These are phyloP conservation scores for Hymenoscyphus occultus DNA, from an alignment of 2,329 filamentous ascomycete species.

Conservation along the genomic window DNA sequence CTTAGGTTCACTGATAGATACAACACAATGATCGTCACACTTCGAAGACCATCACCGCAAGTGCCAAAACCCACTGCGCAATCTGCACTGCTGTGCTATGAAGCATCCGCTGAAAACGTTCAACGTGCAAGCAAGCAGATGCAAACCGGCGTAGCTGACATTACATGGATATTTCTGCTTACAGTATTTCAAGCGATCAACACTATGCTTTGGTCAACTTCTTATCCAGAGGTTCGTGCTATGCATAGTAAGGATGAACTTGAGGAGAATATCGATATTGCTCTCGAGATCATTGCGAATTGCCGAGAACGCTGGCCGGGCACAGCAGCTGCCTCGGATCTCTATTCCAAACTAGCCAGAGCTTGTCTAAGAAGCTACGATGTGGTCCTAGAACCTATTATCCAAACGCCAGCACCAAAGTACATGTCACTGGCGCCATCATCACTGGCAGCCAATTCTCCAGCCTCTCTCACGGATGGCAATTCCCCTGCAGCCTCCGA, in stretches of 20 bases:
- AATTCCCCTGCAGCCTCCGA: conserved; percentile 47
- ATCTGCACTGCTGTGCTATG: conserved; percentile 80
- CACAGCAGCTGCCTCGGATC: conserved; percentile 75
- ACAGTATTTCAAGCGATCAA: conserved; percentile 90
- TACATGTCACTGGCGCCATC: conserved; percentile 36
- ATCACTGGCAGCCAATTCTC: conserved; percentile 44
- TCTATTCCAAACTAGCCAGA: conserved; percentile 81
- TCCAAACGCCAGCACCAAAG: conserved; percentile 32
- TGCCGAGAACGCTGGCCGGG: conserved; percentile 91
- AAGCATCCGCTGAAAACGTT: conserved; percentile 79
- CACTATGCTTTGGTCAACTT: conserved; percentile 86
- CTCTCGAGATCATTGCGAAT: conserved; percentile 73
- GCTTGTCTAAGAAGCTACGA: conserved; percentile 90
- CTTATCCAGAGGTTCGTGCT: conserved; percentile 77
- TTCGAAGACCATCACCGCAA: conserved; percentile 89
- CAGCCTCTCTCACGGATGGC: conserved; percentile 41
- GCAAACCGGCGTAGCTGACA: conserved; percentile 69
- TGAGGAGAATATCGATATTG: conserved; percentile 68
- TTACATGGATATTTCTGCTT: conserved; percentile 92
- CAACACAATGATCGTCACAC: conserved; percentile 83
- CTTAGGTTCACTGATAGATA: conserved; percentile 64
- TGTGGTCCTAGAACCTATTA: conserved; percentile 42
- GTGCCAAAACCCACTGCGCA: conserved; percentile 76
- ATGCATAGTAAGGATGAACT: conserved; percentile 72
- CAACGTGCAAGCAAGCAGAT: conserved; percentile 78